Evolutionary conservation across 208 protist species (phyloP).

Genomic region (Leishmania tarentolae): DNA sequence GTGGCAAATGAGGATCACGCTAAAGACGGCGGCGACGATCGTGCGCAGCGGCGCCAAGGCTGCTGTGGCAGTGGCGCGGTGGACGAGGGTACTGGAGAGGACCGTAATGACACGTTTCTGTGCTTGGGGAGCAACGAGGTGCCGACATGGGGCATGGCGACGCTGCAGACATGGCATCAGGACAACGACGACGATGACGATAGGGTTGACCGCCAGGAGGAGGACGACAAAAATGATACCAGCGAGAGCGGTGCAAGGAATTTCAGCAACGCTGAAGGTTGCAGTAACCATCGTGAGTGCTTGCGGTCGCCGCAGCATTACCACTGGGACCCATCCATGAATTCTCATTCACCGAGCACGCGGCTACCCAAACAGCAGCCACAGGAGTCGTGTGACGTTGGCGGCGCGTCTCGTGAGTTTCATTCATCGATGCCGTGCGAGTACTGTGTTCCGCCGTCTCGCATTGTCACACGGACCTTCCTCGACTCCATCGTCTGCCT

Average conservation of each 20-base stretch:
- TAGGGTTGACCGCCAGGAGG: conserved; percentile 8
- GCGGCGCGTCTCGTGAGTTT: neutral
- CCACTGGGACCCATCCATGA: neutral
- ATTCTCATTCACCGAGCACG: neutral
- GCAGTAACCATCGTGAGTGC: neutral
- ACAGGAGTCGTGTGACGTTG: neutral
- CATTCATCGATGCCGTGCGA: conserved; percentile 1
- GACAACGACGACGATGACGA: neutral
- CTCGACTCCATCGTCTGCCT: neutral
- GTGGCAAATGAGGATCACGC: neutral
- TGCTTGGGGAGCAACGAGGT: conserved; percentile 2
- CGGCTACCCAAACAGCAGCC: neutral
- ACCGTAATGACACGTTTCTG: neutral
- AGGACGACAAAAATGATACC: conserved; percentile 3
- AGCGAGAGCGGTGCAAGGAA: conserved; percentile 1
- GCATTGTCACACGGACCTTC: neutral
- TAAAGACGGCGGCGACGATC: neutral
- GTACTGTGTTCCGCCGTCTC: conserved; percentile 1
- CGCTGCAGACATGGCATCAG: neutral
- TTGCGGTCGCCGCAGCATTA: neutral
- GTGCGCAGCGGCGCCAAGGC: neutral
- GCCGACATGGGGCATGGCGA: conserved; percentile 1
- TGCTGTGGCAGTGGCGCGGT: neutral
- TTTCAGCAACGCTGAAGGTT: neutral
- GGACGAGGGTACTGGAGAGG: neutral